phyloP scores from a whole-genome alignment of 163 green algal genomes.

The Picocystis sp. region DNA sequence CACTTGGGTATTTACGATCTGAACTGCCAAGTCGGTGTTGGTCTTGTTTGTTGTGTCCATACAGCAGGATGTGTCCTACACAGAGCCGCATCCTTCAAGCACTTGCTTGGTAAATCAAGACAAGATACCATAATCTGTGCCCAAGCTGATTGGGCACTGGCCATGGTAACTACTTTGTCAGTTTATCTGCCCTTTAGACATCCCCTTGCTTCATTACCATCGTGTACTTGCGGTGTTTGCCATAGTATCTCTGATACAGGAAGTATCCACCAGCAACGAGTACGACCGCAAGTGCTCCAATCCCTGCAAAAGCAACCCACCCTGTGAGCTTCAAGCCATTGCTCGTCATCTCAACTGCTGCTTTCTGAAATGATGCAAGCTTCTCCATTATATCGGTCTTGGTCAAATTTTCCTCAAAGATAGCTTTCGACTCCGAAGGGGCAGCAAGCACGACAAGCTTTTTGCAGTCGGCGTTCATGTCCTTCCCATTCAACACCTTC shows the following conservation, averaged over 20 bases:
- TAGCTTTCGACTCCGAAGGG: conserved; percentile 31
- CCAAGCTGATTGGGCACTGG: no score
- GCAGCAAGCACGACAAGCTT: conserved; percentile 42
- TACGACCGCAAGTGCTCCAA: conserved; percentile 45
- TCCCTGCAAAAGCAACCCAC: conserved; percentile 53
- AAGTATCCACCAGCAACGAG: conserved; percentile 29
- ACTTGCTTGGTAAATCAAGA: no score
- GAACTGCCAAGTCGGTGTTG: no score
- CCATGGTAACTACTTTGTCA: no score
- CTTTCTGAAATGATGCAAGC: conserved; percentile 24
- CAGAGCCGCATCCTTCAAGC: no score
- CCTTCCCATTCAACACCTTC: conserved; percentile 34
- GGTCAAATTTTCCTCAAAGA: conserved; percentile 31
- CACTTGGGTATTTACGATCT: no score
- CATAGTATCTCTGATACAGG: conserved; percentile 30
- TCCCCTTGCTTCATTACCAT: conserved; percentile 30
- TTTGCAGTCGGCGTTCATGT: conserved; percentile 32
- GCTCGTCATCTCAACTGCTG: conserved; percentile 10
- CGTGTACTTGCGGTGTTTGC: conserved; percentile 39
- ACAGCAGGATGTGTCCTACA: no score
- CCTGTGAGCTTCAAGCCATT: conserved; percentile 51
- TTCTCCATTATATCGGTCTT: conserved; percentile 31
- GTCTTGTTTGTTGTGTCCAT: no score
- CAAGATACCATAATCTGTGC: no score
- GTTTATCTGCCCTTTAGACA: conserved; percentile 13